phyloP scores from a whole-genome alignment of 1,139 yeast genomes.

The Zygotorulaspora mrakii region DNA sequence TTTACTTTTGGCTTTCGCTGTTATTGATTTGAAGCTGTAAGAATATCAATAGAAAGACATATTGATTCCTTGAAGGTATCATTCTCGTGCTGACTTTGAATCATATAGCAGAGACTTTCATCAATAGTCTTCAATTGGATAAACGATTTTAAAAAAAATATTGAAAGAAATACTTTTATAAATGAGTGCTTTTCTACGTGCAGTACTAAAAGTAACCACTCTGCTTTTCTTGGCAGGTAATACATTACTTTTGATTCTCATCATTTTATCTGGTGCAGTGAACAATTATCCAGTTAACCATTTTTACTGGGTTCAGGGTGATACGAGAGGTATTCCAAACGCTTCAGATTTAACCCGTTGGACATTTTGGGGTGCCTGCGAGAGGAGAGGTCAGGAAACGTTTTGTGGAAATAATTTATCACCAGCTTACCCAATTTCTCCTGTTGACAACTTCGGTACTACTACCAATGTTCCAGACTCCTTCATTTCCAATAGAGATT shows the following conservation, averaged over 20 bases:
- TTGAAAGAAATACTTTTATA: not conserved
- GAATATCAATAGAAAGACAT: not conserved
- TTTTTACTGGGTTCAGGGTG: constrained; percentile 70
- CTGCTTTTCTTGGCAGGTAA: constrained; percentile 39
- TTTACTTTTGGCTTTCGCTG: not conserved
- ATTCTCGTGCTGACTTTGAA: too few species aligned
- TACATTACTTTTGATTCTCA: constrained; percentile 54
- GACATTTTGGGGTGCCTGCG: constrained; percentile 83
- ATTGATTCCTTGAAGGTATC: not conserved
- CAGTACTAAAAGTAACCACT: constrained; percentile 14
- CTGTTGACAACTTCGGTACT: constrained; percentile 66
- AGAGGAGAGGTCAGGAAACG: constrained; percentile 33
- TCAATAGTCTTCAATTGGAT: too few species aligned
- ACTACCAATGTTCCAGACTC: constrained; percentile 50
- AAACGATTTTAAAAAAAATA: too few species aligned
- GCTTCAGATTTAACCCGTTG: constrained; percentile 61
- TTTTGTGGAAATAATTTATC: constrained; percentile 39
- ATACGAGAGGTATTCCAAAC: constrained; percentile 52
- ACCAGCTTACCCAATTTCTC: constrained; percentile 69
- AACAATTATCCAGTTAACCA: constrained; percentile 56
- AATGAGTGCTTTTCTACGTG: constrained; percentile 6
- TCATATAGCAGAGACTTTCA: too few species aligned
- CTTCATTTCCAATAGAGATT: constrained; percentile 53
- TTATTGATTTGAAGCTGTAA: not conserved
- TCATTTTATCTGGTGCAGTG: constrained; percentile 64